These are phyloP conservation scores for Entomortierella chlamydospora DNA, from an alignment of 192 early-diverging fungal genomes.

Conservation along the genomic window DNA sequence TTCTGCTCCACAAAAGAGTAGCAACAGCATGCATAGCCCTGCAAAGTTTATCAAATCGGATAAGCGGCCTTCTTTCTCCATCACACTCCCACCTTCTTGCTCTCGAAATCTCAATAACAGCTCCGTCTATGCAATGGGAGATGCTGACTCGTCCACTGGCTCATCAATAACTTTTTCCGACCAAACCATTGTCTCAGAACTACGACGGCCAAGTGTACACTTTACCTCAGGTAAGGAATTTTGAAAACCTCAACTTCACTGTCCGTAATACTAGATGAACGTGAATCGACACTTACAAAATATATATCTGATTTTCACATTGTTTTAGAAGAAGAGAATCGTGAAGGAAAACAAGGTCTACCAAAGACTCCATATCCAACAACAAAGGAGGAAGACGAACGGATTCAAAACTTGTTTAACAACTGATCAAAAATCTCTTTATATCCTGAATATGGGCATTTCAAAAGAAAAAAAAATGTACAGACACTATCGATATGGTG, in stretches of 20 bases:
- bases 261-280: not conserved
- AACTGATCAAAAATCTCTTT: not conserved
- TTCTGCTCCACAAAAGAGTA: too few relatives aligned
- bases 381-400: constrained; percentile 14
- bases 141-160: constrained; percentile 9
- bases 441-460: too few relatives aligned
- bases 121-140: not conserved
- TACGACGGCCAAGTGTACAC: constrained; percentile 31
- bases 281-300: too few relatives aligned
- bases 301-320: not conserved
- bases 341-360: constrained; percentile 24
- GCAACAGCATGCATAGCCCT: not conserved
- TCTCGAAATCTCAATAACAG: constrained; percentile 18
- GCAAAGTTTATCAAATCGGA: constrained; percentile 10
- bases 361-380: constrained; percentile 52
- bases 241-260: too few relatives aligned
- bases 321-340: constrained; percentile 18
- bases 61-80: constrained; percentile 38
- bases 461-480: not conserved
- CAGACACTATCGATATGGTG: not conserved
- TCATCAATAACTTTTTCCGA: not conserved
- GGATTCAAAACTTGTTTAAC: constrained; percentile 12
- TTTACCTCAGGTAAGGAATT: constrained; percentile 25
- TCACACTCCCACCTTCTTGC: constrained; percentile 32
- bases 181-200: constrained; percentile 2